Evolutionary conservation across 441 rosid species (phyloP).

Genomic region (Arabidopsis hybrid): DNA sequence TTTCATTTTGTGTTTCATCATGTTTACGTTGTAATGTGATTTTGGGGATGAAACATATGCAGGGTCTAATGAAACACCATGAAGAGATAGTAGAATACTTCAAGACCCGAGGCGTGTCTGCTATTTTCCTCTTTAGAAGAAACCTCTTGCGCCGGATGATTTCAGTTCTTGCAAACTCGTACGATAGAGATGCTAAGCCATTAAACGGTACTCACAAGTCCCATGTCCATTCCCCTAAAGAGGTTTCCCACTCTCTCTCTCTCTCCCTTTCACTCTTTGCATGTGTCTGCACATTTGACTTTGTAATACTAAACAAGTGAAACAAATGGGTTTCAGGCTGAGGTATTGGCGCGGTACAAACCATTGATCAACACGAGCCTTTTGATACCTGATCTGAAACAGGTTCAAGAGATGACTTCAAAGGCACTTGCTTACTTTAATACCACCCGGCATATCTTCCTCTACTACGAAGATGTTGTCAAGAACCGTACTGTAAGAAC

Average conservation of each 20-base stretch:
- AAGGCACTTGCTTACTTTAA: conserved; percentile 88
- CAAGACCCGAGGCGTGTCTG: conserved; percentile 79
- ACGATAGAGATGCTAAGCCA: conserved; percentile 72
- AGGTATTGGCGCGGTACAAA: conserved; percentile 85
- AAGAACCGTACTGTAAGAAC: conserved; percentile 78
- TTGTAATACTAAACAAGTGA: conserved; percentile 5
- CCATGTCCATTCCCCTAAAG: conserved; percentile 86
- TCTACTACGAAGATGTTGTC: conserved; percentile 89
- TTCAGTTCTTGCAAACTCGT: conserved; percentile 87
- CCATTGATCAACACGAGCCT: conserved; percentile 71
- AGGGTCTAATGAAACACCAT: conserved; percentile 91
- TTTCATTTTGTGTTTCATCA: background rate
- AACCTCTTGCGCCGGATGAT: conserved; percentile 89
- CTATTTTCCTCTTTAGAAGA: conserved; percentile 87
- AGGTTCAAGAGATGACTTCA: conserved; percentile 68
- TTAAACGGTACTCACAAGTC: conserved; percentile 95
- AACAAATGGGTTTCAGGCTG: conserved; percentile 72
- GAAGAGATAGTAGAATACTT: conserved; percentile 83
- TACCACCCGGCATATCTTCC: conserved; percentile 72
- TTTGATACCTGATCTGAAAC: conserved; percentile 64
- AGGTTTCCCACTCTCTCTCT: conserved; percentile 53
- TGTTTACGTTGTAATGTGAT: conserved; percentile 28
- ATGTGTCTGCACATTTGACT: background rate
- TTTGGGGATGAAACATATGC: conserved; percentile 39
- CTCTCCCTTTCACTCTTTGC: conserved; percentile 1